Base-by-base conservation (phyloP, 1,139 yeast species). In the Saccharomyces hybrid region DNA sequence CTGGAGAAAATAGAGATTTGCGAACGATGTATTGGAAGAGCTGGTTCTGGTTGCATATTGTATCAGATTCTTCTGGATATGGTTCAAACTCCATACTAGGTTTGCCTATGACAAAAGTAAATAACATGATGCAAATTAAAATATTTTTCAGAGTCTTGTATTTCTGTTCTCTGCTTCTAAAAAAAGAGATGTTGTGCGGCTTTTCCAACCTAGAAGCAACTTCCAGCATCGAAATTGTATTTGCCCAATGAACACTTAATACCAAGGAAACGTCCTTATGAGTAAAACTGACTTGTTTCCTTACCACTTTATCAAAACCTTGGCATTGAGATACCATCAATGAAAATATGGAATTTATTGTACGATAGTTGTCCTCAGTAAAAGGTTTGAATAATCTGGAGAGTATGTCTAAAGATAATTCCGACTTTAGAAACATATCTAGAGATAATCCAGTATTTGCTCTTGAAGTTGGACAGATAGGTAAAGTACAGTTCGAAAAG, bases 151-250 rank as follows among this genome's bases (percentile, higher is more conserved):
- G 55, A 1, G 73, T 69, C 54, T 65, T 68, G 51, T 59, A 69
- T 53, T 68, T 68, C 54, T 69, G 72, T 56, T 69, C 72, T 48
- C 63, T 65, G 8, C 72, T 69, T 27, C 62, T 59, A 53, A 80
- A 61, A 54, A 78, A 76, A 4, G 68, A 63, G 2, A 66, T 61
- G 51, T 73, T 72, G 4, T 77, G 68, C 14, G 68, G 62, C 7
- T 60, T 62, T 1, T 79, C 79, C 28, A 77, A 62, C 59, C 89
- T 74, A 1, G 81, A 72, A 0, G 82, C 64, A 28, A 82, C 77
- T 63, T 84, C 89, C 51, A 75, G 67, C 78, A 82, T 77, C 50
- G 79, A 75, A 31, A 84, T 75, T 0, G 86, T 81, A 59, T 82
- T 78, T 4, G 57, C 83, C 83, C 62, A 83, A 69, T 54, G 78